Evolutionary conservation across 257 asterid species (phyloP).

Genomic region (Haberlea rhodopensis): DNA sequence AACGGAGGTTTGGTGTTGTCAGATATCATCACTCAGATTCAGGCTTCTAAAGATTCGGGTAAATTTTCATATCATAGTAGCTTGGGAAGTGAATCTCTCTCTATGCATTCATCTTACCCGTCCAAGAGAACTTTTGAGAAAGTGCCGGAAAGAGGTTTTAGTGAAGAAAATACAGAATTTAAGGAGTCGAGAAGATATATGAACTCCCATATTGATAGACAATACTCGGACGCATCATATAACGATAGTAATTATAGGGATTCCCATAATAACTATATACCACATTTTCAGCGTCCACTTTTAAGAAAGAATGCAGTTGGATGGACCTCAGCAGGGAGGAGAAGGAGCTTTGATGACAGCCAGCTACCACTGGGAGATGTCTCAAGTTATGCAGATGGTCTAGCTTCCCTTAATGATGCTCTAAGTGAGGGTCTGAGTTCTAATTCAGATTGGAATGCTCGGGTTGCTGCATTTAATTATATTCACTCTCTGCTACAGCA

Average conservation of each 20-base stretch:
- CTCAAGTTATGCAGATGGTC: conserved; percentile 79
- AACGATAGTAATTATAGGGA: conserved; percentile 75
- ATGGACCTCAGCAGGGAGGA: conserved; percentile 81
- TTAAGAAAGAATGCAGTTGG: conserved; percentile 77
- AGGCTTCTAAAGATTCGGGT: conserved; percentile 84
- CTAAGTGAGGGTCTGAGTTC: conserved; percentile 87
- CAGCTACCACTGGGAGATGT: conserved; percentile 74
- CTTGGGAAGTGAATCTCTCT: conserved; percentile 54
- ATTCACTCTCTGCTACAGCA: conserved; percentile 76
- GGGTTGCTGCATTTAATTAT: conserved; percentile 92
- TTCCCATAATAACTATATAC: conserved; percentile 58
- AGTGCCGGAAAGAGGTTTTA: conserved; percentile 57
- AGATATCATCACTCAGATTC: conserved; percentile 92
- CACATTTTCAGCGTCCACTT: conserved; percentile 96
- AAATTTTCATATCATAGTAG: conserved; percentile 59
- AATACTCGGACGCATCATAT: conserved; percentile 56
- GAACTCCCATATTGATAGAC: conserved; percentile 64
- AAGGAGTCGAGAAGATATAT: conserved; percentile 68
- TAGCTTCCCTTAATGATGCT: conserved; percentile 88
- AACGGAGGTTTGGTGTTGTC: conserved; percentile 87
- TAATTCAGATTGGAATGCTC: conserved; percentile 96
- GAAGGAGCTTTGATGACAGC: conserved; percentile 95
- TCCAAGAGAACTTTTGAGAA: conserved; percentile 80
- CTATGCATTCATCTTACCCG: conserved; percentile 60
- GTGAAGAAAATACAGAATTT: conserved; percentile 59